Evolutionary conservation across 2,329 filamentous ascomycete species (phyloP).

Genomic region (Fusarium devonianum): DNA sequence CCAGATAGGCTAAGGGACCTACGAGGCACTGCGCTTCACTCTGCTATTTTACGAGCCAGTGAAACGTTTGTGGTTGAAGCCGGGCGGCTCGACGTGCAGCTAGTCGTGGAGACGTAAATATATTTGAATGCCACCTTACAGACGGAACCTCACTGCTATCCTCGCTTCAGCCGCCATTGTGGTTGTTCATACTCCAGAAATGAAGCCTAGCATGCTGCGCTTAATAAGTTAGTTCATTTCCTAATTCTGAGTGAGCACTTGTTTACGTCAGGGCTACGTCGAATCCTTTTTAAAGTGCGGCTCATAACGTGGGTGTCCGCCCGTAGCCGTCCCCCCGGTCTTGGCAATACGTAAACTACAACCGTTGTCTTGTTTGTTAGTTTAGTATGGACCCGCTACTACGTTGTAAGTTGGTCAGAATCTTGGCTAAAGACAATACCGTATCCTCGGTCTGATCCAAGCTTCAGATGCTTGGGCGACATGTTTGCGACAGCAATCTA

Average conservation of each 20-base stretch:
- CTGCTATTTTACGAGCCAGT: conserved; percentile 12
- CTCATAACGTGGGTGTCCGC: conserved; percentile 6
- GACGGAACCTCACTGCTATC: background rate
- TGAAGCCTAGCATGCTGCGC: background rate
- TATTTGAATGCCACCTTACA: conserved; percentile 20
- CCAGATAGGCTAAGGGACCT: background rate
- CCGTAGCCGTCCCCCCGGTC: background rate
- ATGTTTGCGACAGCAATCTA: no score
- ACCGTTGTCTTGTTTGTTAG: background rate
- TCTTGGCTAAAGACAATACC: conserved; percentile 7
- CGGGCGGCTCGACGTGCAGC: background rate
- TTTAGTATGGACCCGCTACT: background rate
- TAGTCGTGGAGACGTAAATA: conserved; percentile 21
- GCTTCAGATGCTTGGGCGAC: no score
- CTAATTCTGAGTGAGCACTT: conserved; percentile 3
- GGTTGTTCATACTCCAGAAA: background rate
- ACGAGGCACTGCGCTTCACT: conserved; percentile 4
- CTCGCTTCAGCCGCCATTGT: conserved; percentile 3
- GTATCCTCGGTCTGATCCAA: no score
- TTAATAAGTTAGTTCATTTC: background rate
- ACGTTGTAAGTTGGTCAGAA: conserved; percentile 2
- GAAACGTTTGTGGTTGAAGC: conserved; percentile 2
- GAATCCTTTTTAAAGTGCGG: conserved; percentile 7
- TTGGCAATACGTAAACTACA: conserved; percentile 2
- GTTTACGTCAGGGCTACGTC: conserved; percentile 1